Evolutionary conservation across 2,329 filamentous ascomycete species (phyloP), one percentile per base, ranked within the genome.

Genomic region (Nannizziopsis arthrosporioides): DNA sequence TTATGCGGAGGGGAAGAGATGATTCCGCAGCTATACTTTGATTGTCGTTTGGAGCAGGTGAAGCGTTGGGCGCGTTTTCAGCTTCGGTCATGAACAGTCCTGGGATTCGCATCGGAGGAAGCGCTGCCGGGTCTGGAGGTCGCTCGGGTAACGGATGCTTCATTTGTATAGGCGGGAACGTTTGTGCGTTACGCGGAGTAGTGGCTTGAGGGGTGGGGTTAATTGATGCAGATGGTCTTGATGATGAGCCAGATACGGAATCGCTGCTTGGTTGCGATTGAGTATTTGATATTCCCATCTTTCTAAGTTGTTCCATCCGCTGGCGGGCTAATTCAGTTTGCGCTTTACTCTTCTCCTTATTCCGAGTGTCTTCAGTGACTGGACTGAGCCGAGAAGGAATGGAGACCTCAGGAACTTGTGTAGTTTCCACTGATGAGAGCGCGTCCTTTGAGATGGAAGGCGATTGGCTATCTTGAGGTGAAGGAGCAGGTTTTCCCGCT

Each of bases 271-370:
- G 42, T 56, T 49, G 63, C 59, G 59, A 63, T 55, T 60, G 65
- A 51, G 42, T 63, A 56, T 61, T 69, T 56, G 67, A 63, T 11
- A 71, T 56, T 45, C 64, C 64, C 53, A 63, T 65, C 49, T 78
- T 81, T 55, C 80, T 79, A 17, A 92, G 68, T 17, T 82, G 82
- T 51, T 87, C 85, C 59, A 94, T 81, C 55, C 86, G 87, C 60
- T 86, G 78, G 54, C 85, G 80, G 41, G 89, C 73, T 30, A 88
- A 68, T 50, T 85, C 85, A 51, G 85, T 94, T 54, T 87, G 76
- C 14, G 77, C 78, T 59, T 82, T 78, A 30, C 70, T 69, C 54
- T 69, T 77, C 57, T 67, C 64, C 37, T 68, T 69, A 4, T 62
- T 60, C 42, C 58, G 48, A 49, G 41, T 52, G 53, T 51, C 52